Percentiles rank a stretch among this genome's conserved stretches.
These are phyloP conservation scores for Psophocarpus tetragonolobus DNA, from an alignment of 306 rosid genomes.

Conservation along the genomic window DNA sequence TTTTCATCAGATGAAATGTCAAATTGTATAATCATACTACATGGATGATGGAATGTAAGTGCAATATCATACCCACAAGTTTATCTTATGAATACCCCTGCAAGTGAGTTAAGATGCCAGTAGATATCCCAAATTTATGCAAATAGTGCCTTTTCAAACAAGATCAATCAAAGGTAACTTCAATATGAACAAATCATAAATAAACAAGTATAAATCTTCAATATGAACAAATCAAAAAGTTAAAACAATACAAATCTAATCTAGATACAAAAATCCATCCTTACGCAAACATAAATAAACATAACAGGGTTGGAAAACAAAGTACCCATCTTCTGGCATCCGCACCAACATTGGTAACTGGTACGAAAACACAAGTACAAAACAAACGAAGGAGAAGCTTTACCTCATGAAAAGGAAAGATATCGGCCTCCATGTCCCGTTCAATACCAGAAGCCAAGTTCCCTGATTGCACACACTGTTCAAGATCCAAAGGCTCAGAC, in stretches of 20 bases:
- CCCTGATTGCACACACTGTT: conserved; percentile 37
- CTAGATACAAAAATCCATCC: not conserved
- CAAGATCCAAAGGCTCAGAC: conserved; percentile 57
- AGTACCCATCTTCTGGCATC: not conserved
- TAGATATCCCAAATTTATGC: not conserved
- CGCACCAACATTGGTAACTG: not conserved
- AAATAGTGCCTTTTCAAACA: not conserved
- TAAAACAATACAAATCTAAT: not conserved
- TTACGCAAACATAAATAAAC: not conserved
- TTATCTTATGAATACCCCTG: not conserved
- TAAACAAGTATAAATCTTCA: not conserved
- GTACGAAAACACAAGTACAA: not conserved
- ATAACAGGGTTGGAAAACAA: conserved; percentile 5
- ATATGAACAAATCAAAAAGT: not conserved
- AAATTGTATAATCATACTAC: not conserved
- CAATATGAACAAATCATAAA: not conserved
- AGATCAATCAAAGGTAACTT: not conserved
- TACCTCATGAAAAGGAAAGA: conserved; percentile 55
- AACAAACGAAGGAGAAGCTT: conserved; percentile 7
- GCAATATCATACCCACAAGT: not conserved
- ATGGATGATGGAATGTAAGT: not conserved
- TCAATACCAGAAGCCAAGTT: conserved; percentile 38
- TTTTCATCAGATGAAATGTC: not conserved
- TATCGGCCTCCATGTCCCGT: conserved; percentile 41
- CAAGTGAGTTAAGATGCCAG: not conserved